phyloP scores from a whole-genome alignment of 73 alveolate genomes.

The Paramecium sonneborni region DNA sequence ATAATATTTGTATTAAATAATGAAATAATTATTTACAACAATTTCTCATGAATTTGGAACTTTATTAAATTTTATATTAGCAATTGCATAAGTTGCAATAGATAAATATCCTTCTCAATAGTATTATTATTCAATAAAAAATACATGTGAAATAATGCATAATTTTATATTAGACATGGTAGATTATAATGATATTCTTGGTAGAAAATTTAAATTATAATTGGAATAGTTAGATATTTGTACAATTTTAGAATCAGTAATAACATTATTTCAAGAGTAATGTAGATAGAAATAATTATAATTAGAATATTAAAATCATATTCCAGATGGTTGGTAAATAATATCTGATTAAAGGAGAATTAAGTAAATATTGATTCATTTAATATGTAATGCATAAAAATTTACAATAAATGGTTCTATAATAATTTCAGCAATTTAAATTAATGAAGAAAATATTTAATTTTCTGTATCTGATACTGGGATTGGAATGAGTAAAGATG shows the following conservation, averaged over 20 bases:
- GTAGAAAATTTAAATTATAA: background rate
- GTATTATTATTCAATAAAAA: background rate
- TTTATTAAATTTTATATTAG: background rate
- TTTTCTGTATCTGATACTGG: slow-evolving; percentile 21
- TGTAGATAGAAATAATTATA: background rate
- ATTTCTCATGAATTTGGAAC: slow-evolving; percentile 56
- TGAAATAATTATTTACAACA: background rate
- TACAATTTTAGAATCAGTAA: background rate
- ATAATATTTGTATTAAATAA: background rate
- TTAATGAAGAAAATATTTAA: background rate
- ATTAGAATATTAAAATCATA: background rate
- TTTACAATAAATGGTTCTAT: slow-evolving; percentile 27
- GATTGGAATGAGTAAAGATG: background rate
- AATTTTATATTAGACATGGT: background rate
- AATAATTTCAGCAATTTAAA: background rate
- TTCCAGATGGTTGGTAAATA: background rate
- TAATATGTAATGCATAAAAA: slow-evolving; percentile 13
- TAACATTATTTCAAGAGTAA: background rate
- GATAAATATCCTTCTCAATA: background rate
- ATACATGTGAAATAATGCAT: slow-evolving; percentile 29
- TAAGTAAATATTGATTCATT: background rate
- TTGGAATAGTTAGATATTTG: background rate
- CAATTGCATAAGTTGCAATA: background rate
- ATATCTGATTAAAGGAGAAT: slow-evolving; percentile 43
- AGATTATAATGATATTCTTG: slow-evolving; percentile 29